Base-by-base conservation (phyloP, 129 eudicot species). In the Artemisia annua region DNA sequence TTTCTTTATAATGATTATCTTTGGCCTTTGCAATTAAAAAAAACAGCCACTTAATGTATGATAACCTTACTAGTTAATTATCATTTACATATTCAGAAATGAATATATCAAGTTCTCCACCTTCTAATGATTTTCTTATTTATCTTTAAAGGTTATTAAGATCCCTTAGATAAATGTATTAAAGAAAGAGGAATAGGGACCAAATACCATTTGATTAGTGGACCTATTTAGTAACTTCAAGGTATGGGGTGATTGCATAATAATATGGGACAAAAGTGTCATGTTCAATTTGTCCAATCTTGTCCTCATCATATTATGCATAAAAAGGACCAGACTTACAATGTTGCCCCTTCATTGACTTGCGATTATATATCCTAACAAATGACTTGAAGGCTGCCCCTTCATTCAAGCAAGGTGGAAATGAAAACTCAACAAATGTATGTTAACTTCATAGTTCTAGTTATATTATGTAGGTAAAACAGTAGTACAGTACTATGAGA, bases 221-320 rank as follows among this genome's bases (percentile, higher is more conserved):
- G 78, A 63, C 78, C 78, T 17, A 62, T 73, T 49, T 48, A 73
- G 70, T 73, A 73, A 61, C 49, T 73, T 61, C 5, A 11, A 16
- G 70, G 70, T 48, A 73, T 73, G 78, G 76, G 70, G 35, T 28
- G 69, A 61, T 49, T 24, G 59, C 16, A 73, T 48, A 39, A 7
- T 39, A 39, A 39, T 39, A 73, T 16, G 69, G 50, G 78, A 62
- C 78, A 73, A 73, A 73, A 73, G 13, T 50, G 68, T 63, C 78
- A 62, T 52, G 48, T 49, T 62, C 78, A 62, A 7, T 61, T 62
- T 62, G 78, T 73, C 70, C 59, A 73, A 61, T 49, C 70, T 49
- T 73, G 70, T 62, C 78, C 70, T 48, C 77, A 48, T 24, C 44
- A 55, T 55, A 56, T 55, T 56, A 49, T 44, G 44, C 76, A 49